These are phyloP conservation scores for Fragaria ananassa DNA, from an alignment of 306 rosid genomes.

Conservation along the genomic window DNA sequence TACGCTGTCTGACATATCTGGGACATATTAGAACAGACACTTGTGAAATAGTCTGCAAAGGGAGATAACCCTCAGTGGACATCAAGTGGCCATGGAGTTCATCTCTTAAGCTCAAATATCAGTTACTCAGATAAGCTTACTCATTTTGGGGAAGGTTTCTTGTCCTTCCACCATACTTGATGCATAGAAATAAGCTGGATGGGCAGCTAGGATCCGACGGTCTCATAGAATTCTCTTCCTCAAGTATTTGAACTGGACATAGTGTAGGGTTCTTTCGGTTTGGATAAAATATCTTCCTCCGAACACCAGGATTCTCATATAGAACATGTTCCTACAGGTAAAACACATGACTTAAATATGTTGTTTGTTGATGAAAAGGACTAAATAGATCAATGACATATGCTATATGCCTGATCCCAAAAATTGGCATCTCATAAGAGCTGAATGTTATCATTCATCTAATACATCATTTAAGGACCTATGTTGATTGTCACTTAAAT, in stretches of 20 bases:
- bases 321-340: constrained; percentile 63
- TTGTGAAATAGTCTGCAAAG: constrained; percentile 3
- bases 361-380: constrained; percentile 6
- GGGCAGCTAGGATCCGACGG: constrained; percentile 73
- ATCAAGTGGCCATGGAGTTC: constrained; percentile 3
- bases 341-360: background rate
- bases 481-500: background rate
- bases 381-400: background rate
- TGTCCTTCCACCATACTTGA: constrained; percentile 93
- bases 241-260: constrained; percentile 76
- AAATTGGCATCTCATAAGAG: constrained; percentile 2
- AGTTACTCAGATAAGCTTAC: constrained; percentile 38
- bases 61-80: background rate
- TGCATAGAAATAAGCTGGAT: constrained; percentile 83
- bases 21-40: constrained; percentile 14
- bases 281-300: constrained; percentile 66
- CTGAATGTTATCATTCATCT: background rate
- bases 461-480: background rate
- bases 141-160: constrained; percentile 91
- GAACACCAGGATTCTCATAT: constrained; percentile 69
- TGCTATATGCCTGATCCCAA: background rate
- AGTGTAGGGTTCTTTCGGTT: constrained; percentile 50
- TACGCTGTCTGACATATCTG: constrained; percentile 61
- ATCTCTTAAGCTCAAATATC: background rate
- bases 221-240: constrained; percentile 82